phyloP scores from a whole-genome alignment of 106 monocot species.

The Allium cepa region DNA sequence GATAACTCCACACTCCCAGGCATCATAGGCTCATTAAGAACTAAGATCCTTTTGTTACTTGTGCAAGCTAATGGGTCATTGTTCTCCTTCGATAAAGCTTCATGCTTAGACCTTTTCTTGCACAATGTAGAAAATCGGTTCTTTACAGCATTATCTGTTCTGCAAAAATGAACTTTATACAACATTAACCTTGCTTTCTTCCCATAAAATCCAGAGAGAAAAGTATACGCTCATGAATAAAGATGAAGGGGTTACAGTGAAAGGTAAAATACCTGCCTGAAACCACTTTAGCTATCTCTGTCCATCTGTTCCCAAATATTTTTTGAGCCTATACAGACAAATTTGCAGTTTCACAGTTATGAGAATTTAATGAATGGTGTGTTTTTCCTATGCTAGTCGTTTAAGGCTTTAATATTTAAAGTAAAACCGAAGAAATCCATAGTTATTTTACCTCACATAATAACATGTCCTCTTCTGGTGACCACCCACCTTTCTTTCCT shows the following conservation, averaged over 20 bases:
- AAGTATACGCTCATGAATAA: not conserved
- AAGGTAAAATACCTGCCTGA: slow-evolving; percentile 60
- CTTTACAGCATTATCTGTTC: slow-evolving; percentile 96
- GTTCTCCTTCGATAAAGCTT: slow-evolving; percentile 55
- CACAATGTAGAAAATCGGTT: slow-evolving; percentile 86
- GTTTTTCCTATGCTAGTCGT: too few relatives aligned
- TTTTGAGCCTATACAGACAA: slow-evolving; percentile 64
- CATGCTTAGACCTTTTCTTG: slow-evolving; percentile 77
- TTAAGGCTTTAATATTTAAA: too few relatives aligned
- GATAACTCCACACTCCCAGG: slow-evolving; percentile 14
- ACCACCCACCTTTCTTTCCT: slow-evolving; percentile 98
- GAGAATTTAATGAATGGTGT: too few relatives aligned
- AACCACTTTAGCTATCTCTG: slow-evolving; percentile 92
- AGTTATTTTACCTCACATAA: slow-evolving; percentile 62
- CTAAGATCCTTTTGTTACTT: slow-evolving; percentile 17
- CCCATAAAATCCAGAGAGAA: too few relatives aligned
- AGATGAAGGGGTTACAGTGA: not conserved
- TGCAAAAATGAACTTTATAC: slow-evolving; percentile 14
- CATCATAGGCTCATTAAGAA: slow-evolving; percentile 15
- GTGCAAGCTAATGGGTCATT: slow-evolving; percentile 8
- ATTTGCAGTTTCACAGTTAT: too few relatives aligned
- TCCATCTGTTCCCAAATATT: slow-evolving; percentile 93
- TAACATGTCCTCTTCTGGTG: slow-evolving; percentile 77
- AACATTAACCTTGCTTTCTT: too few relatives aligned
- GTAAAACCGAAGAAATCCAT: too few relatives aligned